phyloP scores from a whole-genome alignment of 306 rosid species.

The Sicyos edulis region DNA sequence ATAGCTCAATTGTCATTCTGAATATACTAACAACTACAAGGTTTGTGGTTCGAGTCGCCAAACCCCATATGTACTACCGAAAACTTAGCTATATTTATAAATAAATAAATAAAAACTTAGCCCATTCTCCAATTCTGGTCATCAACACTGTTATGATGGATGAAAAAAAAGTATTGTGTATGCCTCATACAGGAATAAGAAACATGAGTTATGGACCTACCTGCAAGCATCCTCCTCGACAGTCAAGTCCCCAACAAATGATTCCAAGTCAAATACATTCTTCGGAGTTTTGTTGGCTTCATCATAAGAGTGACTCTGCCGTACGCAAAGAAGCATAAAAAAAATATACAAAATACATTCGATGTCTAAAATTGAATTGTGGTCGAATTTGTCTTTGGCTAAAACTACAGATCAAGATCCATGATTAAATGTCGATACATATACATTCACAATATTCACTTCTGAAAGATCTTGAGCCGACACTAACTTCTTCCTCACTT shows the following conservation, averaged over 20 bases:
- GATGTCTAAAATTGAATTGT: not conserved
- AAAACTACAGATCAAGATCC: not conserved
- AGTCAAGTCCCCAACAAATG: slow-evolving; percentile 72
- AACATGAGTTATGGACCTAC: slow-evolving; percentile 29
- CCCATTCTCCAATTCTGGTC: slow-evolving; percentile 3
- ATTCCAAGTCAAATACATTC: slow-evolving; percentile 57
- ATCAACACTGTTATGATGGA: not conserved
- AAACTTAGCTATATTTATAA: too few relatives aligned
- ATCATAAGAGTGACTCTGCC: slow-evolving; percentile 39
- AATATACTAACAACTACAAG: too few relatives aligned
- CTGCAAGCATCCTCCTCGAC: slow-evolving; percentile 73
- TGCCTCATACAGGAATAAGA: slow-evolving; percentile 7
- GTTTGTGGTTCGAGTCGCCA: too few relatives aligned
- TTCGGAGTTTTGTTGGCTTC: slow-evolving; percentile 37
- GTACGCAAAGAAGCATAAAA: not conserved
- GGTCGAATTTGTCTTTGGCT: not conserved
- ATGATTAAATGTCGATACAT: not conserved
- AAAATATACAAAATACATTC: not conserved
- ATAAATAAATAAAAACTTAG: not conserved
- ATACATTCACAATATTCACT: not conserved
- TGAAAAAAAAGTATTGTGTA: not conserved
- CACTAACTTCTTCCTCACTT: slow-evolving; percentile 2
- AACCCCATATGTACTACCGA: too few relatives aligned
- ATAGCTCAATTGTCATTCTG: too few relatives aligned
- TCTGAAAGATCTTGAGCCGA: slow-evolving; percentile 5